Conservation (phyloP, 148 eudicot species). For the Spergularia bocconei region DNA sequence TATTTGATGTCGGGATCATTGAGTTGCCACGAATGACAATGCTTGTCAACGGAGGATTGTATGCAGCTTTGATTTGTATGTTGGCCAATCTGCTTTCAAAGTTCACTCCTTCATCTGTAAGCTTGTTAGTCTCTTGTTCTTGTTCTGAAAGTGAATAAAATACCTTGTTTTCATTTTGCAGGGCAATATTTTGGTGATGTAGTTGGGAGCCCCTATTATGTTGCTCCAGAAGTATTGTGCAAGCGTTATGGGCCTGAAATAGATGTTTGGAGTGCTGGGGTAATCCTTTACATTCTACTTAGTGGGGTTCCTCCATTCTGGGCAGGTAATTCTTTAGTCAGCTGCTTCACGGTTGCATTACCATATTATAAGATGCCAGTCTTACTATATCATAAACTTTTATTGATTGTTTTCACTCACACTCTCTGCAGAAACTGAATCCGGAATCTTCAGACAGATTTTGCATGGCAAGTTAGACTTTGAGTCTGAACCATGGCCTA, state of each 20-base stretch:
- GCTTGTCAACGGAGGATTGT: not conserved
- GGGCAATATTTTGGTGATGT: conserved; percentile 71
- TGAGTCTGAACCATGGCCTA: conserved; percentile 72
- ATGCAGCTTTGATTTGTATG: not conserved
- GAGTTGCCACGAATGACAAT: not conserved
- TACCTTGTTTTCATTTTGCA: conserved; percentile 21
- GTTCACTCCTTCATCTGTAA: no score
- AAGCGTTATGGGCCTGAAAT: conserved; percentile 76
- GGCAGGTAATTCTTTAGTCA: conserved; percentile 48
- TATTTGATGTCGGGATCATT: no score
- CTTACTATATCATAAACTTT: not conserved
- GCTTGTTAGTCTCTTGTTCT: no score
- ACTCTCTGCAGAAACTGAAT: conserved; percentile 55
- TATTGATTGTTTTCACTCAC: not conserved
- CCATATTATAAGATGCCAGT: not conserved
- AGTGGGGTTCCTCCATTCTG: conserved; percentile 80
- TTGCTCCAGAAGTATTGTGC: conserved; percentile 77
- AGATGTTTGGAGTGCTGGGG: conserved; percentile 88
- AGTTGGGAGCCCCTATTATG: conserved; percentile 83
- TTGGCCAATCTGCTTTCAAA: no score
- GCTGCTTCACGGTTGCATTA: conserved; percentile 1
- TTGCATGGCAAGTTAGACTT: conserved; percentile 74
- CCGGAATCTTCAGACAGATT: conserved; percentile 74
- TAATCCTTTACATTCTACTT: conserved; percentile 68
- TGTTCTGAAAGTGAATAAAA: not conserved